Conservation (phyloP, 495 filamentous ascomycete species). For the Hypoxylon lienhwacheense region DNA sequence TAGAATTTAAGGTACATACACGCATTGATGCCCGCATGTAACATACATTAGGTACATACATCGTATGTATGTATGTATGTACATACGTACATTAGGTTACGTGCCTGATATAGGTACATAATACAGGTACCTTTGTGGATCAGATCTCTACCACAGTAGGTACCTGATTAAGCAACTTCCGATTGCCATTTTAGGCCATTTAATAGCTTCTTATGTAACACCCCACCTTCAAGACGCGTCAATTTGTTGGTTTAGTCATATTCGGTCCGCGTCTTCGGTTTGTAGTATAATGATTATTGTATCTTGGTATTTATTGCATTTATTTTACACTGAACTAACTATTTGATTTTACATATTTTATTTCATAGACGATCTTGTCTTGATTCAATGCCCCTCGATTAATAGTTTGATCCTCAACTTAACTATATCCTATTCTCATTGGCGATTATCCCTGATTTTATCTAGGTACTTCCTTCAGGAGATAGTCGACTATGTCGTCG, state of each 20-base stretch:
- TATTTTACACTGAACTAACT: too few species aligned
- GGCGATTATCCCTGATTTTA: too few species aligned
- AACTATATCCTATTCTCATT: too few species aligned
- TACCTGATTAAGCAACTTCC: conserved; percentile 1
- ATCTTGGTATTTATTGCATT: neutral
- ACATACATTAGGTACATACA: neutral
- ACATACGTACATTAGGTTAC: neutral
- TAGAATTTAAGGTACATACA: too few species aligned
- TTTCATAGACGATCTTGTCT: too few species aligned
- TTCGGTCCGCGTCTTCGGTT: conserved; percentile 1
- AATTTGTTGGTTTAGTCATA: neutral
- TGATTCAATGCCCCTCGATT: too few species aligned
- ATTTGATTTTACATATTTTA: too few species aligned
- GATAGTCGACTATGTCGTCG: conserved; percentile 23
- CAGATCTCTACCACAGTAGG: neutral
- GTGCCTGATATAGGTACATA: neutral
- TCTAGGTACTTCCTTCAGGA: neutral
- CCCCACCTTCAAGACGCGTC: conserved; percentile 6
- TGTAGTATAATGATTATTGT: neutral
- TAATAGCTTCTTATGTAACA: neutral
- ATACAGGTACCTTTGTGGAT: neutral
- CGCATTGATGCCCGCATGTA: too few species aligned
- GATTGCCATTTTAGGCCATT: neutral
- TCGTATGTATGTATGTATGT: neutral
- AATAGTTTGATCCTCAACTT: neutral